Conservation (phyloP, 805 yeast genomes). For the Cyberlindnera samutprakarnensis region DNA sequence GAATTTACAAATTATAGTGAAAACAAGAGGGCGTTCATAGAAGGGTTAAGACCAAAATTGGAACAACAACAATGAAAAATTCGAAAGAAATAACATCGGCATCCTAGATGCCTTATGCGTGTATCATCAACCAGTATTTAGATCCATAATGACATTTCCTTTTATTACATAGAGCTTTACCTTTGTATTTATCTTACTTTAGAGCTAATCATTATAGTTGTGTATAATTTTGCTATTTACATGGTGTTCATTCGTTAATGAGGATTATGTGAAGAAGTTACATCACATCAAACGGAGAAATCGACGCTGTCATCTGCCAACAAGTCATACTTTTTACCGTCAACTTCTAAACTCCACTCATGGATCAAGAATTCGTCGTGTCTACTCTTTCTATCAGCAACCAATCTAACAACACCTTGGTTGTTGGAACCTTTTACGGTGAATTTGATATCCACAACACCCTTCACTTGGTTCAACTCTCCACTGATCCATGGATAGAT, state of each 20-base stretch:
- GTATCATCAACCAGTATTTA: too few species aligned
- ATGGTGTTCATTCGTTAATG: too few species aligned
- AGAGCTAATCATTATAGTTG: too few species aligned
- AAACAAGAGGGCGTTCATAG: constrained; percentile 34
- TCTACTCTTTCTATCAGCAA: constrained; percentile 62
- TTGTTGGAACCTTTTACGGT: constrained; percentile 60
- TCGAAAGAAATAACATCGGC: too few species aligned
- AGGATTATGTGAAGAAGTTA: too few species aligned
- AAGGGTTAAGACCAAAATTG: constrained; percentile 31
- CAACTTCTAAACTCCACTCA: constrained; percentile 52
- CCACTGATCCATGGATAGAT: constrained; percentile 90
- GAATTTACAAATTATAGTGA: constrained; percentile 38
- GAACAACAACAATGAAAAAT: constrained; percentile 3
- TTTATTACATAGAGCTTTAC: too few species aligned
- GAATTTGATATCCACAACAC: constrained; percentile 68
- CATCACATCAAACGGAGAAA: constrained; percentile 19
- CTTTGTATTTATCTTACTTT: too few species aligned
- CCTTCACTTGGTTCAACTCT: constrained; percentile 73
- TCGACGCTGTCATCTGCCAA: constrained; percentile 37
- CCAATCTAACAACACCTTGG: constrained; percentile 49
- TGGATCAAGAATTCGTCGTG: constrained; percentile 49
- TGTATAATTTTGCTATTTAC: too few species aligned
- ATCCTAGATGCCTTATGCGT: too few species aligned
- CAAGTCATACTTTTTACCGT: constrained; percentile 39
- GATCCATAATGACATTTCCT: too few species aligned